Conservation (phyloP, 2,329 filamentous ascomycete genomes). For the Aspergillus neotritici region DNA sequence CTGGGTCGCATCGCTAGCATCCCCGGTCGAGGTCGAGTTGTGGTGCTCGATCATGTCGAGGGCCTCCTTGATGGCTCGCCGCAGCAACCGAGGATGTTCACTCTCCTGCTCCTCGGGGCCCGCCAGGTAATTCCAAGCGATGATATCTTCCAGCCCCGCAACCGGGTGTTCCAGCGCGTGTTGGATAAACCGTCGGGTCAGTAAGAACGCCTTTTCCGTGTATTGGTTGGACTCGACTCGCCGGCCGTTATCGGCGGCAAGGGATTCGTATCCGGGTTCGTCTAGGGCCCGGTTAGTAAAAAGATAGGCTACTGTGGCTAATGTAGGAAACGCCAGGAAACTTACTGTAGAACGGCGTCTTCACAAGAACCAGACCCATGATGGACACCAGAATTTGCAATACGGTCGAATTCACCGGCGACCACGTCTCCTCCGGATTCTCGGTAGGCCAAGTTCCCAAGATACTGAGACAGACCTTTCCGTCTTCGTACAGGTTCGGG, state of each 20-base stretch:
- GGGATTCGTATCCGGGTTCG: slow-evolving; percentile 56
- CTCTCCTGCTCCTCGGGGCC: slow-evolving; percentile 1
- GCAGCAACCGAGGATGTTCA: slow-evolving; percentile 18
- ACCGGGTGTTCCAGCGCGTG: slow-evolving; percentile 41
- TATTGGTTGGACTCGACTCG: slow-evolving; percentile 46
- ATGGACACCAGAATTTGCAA: slow-evolving; percentile 55
- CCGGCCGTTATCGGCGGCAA: slow-evolving; percentile 43
- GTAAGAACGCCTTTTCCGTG: slow-evolving; percentile 51
- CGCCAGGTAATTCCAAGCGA: slow-evolving; percentile 48
- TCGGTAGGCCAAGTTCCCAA: slow-evolving; percentile 56
- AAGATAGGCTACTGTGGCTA: background rate
- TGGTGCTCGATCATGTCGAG: slow-evolving; percentile 24
- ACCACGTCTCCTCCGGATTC: slow-evolving; percentile 51
- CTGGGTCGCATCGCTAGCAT: slow-evolving; percentile 8
- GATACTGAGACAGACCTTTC: slow-evolving; percentile 56
- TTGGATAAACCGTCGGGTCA: slow-evolving; percentile 48
- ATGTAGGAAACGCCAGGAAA: slow-evolving; percentile 2
- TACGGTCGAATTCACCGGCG: slow-evolving; percentile 47
- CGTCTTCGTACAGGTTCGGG: slow-evolving; percentile 59
- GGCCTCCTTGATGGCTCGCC: slow-evolving; percentile 21
- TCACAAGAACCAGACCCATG: slow-evolving; percentile 54
- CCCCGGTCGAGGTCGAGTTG: slow-evolving; percentile 15
- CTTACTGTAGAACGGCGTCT: slow-evolving; percentile 56
- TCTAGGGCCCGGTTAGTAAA: slow-evolving; percentile 30
- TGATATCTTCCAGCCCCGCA: slow-evolving; percentile 46